Conservation (phyloP, 2,329 filamentous ascomycete species). For the Aspergillus brasiliensis region DNA sequence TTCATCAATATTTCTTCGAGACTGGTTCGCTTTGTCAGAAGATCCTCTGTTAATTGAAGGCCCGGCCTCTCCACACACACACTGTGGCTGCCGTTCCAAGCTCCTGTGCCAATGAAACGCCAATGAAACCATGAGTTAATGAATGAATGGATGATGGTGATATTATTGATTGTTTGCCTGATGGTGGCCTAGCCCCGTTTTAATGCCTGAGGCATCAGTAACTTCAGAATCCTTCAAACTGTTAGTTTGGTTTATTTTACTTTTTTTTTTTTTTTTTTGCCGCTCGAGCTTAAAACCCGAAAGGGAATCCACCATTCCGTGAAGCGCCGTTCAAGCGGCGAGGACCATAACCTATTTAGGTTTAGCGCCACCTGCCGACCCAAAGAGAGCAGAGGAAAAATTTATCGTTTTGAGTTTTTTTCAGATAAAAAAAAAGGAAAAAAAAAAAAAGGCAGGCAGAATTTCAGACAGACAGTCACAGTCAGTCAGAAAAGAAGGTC, state of each 20-base stretch:
- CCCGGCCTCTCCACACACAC: not conserved
- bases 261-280: conserved; percentile 1
- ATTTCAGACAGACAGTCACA: conserved; percentile 5
- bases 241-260: not conserved
- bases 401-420: conserved; percentile 39
- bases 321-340: conserved; percentile 16
- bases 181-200: not conserved
- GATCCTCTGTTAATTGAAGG: not conserved
- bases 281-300: conserved; percentile 5
- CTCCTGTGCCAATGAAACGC: not conserved
- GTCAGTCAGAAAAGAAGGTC: not conserved
- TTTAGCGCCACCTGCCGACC: conserved; percentile 25
- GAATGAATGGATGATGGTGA: not conserved
- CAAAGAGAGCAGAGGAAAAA: conserved; percentile 19
- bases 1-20: not conserved
- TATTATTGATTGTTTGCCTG: not conserved
- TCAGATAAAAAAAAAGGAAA: conserved; percentile 19
- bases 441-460: conserved; percentile 20
- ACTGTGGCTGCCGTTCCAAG: not conserved
- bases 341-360: conserved; percentile 16
- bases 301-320: not conserved
- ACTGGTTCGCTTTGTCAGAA: not conserved
- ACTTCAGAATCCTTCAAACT: not conserved
- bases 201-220: conserved; percentile 5
- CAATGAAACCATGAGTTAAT: not conserved